Evolutionary conservation across 2,329 filamentous ascomycete species (phyloP), one percentile per base, ranked within the genome.

Genomic region (Epichloe uncinata): DNA sequence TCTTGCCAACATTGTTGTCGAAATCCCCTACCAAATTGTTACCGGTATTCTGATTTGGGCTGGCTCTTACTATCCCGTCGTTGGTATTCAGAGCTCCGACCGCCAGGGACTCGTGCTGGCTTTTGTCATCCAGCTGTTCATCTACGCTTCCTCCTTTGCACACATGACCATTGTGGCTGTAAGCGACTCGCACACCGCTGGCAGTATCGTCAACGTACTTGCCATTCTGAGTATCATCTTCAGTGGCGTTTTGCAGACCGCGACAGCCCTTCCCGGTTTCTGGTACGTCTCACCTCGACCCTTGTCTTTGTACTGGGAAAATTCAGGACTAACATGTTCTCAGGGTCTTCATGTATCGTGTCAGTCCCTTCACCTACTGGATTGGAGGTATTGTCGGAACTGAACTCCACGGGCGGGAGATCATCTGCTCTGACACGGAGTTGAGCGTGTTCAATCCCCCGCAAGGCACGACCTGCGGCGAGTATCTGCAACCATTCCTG

Each of bases 151-250:
- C 13, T 81, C 84, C 0, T 89, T 89, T 57, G 79, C 84, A 0
- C 79, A 86, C 58, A 81, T 89, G 77, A 76, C 80, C 36, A 85
- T 89, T 50, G 81, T 82, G 1, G 82, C 79, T 2, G 72, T 89
- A 38, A 81, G 81, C 0, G 74, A 84, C 50, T 81, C 83, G 1
- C 76, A 85, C 57, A 85, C 82, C 0, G 85, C 82, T 5, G 77
- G 75, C 5, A 79, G 76, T 44, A 63, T 87, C 16, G 79, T 79
- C 48, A 79, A 78, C 6, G 61, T 85, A 30, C 60, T 83, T 15
- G 74, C 78, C 53, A 71, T 77, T 26, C 72, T 84, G 61, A 75
- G 71, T 54, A 66, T 80, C 37, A 71, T 79, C 50, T 84, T 84
- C 69, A 78, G 75, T 57, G 74, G 82, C 60, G 82, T 87, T 3